Evolutionary conservation across 1,284 basidiomycete species (phyloP).

Genomic region (Ustilago curta): DNA sequence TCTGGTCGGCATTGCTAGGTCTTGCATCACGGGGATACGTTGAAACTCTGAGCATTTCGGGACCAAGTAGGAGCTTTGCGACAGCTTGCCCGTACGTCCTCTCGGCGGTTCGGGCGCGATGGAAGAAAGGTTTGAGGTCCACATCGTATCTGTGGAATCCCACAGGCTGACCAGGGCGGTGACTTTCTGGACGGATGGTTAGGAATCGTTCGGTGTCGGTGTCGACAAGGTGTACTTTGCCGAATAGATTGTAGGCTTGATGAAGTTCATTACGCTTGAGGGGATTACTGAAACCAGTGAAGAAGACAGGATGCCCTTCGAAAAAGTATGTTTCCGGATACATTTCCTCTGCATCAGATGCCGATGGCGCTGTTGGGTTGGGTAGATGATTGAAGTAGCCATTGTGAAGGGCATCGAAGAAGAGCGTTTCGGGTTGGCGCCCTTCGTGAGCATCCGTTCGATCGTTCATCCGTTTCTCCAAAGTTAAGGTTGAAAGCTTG

Average conservation of each 20-base stretch:
- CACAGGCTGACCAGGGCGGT: background rate
- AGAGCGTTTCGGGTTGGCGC: background rate
- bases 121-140: background rate
- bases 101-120: background rate
- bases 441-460: background rate
- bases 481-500: too few relatives aligned
- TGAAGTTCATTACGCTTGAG: conserved; percentile 5
- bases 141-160: background rate
- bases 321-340: conserved; percentile 12
- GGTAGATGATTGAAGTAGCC: background rate
- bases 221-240: conserved; percentile 17
- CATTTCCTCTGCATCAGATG: background rate
- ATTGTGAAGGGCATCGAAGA: conserved; percentile 8
- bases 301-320: conserved; percentile 9
- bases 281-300: background rate
- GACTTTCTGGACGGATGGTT: background rate
- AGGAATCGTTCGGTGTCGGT: background rate
- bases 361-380: background rate
- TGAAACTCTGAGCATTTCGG: background rate
- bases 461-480: background rate
- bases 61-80: background rate
- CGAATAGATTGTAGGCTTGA: conserved; percentile 1
- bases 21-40: background rate
- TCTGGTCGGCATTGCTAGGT: background rate
- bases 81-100: background rate